Percentiles rank a stretch among this genome's conserved stretches.
These are phyloP conservation scores for Yamadazyma tumulicola DNA, from an alignment of 805 yeast genomes.

Conservation along the genomic window DNA sequence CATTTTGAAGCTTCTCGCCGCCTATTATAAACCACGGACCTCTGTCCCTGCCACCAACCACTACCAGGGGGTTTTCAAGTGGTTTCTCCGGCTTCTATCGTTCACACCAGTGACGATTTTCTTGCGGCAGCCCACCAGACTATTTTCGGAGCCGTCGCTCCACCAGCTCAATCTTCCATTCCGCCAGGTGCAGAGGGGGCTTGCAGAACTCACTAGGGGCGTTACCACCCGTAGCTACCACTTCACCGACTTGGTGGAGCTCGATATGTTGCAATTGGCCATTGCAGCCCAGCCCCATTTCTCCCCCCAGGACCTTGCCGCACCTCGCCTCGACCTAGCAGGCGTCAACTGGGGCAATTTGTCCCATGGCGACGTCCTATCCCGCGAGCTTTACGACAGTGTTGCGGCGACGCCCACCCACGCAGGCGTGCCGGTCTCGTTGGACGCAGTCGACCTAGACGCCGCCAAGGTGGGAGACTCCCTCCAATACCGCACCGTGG, in stretches of 20 bases:
- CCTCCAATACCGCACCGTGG: too few species aligned
- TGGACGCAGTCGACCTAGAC: too few species aligned
- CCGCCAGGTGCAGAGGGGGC: conserved; percentile 10
- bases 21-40: conserved; percentile 20
- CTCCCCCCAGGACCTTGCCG: not conserved
- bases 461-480: too few species aligned
- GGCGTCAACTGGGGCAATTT: too few species aligned
- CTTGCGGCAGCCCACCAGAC: conserved; percentile 23
- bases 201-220: conserved; percentile 11
- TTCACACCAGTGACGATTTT: conserved; percentile 29
- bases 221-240: conserved; percentile 25
- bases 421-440: too few species aligned
- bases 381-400: too few species aligned
- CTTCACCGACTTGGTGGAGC: conserved; percentile 24
- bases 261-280: conserved; percentile 30
- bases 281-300: conserved; percentile 1
- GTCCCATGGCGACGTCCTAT: too few species aligned
- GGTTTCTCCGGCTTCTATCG: conserved; percentile 26
- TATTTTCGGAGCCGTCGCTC: conserved; percentile 24
- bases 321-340: too few species aligned
- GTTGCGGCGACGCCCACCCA: too few species aligned
- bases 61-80: conserved; percentile 20
- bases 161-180: conserved; percentile 21
- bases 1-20: conserved; percentile 23
- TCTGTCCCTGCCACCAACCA: conserved; percentile 3